These are phyloP conservation scores for Plantago elongata DNA, from an alignment of 257 asterid species.

Conservation along the genomic window DNA sequence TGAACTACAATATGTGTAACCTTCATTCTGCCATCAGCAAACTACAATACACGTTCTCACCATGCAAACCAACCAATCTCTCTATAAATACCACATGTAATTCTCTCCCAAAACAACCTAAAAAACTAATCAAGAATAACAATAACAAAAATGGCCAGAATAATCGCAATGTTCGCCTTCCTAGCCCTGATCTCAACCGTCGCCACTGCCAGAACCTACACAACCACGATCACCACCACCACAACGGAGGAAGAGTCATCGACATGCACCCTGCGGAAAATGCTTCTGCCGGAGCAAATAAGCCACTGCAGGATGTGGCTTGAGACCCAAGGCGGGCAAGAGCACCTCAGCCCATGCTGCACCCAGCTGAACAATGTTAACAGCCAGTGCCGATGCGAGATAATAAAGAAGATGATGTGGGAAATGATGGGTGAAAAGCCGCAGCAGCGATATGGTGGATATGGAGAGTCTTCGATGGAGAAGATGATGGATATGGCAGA, in stretches of 20 bases:
- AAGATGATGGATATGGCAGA: not conserved
- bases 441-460: not conserved
- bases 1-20: not conserved
- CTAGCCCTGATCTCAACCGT: not conserved
- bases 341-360: not conserved
- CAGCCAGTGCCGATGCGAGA: slow-evolving; percentile 5
- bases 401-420: not conserved
- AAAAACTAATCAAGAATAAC: not conserved
- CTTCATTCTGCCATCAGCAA: not conserved
- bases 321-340: not conserved
- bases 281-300: not conserved
- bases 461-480: not conserved
- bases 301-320: slow-evolving; percentile 7
- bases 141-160: not conserved
- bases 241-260: not conserved
- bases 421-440: not conserved
- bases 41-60: slow-evolving; percentile 3
- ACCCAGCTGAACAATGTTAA: not conserved
- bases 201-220: not conserved
- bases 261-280: not conserved
- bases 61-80: not conserved
- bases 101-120: too few species aligned
- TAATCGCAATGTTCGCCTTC: not conserved
- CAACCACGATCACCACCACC: slow-evolving; percentile 1
- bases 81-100: not conserved